phyloP scores from a whole-genome alignment of 2,329 filamentous ascomycete genomes.

The Ophiostoma ulmi region DNA sequence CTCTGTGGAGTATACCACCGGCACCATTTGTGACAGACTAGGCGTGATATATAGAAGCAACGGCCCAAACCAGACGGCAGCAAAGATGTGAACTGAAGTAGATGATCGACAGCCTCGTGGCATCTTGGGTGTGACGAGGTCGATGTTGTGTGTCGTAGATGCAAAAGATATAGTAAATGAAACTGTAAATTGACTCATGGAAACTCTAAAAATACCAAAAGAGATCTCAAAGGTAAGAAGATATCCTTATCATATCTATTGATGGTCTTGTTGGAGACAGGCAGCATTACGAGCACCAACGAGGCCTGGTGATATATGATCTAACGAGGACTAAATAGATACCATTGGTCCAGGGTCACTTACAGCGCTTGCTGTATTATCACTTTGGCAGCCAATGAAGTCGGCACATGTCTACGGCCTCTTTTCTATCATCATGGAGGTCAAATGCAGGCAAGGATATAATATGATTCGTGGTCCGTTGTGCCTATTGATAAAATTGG shows the following conservation, averaged over 20 bases:
- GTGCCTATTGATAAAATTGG: not conserved
- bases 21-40: not conserved
- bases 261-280: not conserved
- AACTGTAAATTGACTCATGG: not conserved
- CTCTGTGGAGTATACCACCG: not conserved
- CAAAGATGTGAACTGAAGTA: not conserved
- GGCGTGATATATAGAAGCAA: not conserved
- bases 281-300: constrained; percentile 7
- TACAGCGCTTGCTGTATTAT: not conserved
- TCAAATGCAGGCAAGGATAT: not conserved
- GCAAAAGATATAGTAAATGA: not conserved
- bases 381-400: constrained; percentile 5
- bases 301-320: not conserved
- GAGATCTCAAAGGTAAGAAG: not conserved
- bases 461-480: not conserved
- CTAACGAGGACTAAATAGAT: not conserved
- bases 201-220: no score
- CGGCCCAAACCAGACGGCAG: not conserved
- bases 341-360: not conserved
- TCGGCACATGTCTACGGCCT: constrained; percentile 5
- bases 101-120: not conserved
- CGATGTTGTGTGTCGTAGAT: not conserved
- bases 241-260: not conserved
- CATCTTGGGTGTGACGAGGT: not conserved
- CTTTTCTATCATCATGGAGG: not conserved